phyloP scores from a whole-genome alignment of 139 green algal species.

The Chlorella sp. region DNA sequence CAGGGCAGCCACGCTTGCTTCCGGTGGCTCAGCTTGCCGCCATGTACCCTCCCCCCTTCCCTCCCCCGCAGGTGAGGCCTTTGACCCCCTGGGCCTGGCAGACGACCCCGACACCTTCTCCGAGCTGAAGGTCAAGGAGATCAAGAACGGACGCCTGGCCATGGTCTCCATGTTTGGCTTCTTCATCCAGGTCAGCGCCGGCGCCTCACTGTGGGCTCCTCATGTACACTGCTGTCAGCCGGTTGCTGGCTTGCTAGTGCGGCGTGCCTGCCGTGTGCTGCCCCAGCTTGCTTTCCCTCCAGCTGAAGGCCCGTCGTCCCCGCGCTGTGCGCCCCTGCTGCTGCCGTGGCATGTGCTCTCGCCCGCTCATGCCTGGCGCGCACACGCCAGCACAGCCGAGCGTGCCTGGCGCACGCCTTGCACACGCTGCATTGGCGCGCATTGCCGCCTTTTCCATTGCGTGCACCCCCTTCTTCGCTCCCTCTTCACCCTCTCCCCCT shows the following conservation, averaged over 20 bases:
- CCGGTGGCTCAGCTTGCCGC: background rate
- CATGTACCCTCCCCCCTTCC: background rate
- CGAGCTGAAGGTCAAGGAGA: constrained; percentile 90
- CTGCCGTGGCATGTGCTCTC: background rate
- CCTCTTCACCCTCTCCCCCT: background rate
- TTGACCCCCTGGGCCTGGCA: constrained; percentile 96
- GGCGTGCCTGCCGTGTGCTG: too few relatives aligned
- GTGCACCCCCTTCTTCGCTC: background rate
- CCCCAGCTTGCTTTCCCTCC: too few relatives aligned
- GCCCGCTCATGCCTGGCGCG: background rate
- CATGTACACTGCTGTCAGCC: too few relatives aligned
- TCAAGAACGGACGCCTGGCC: constrained; percentile 92
- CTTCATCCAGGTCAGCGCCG: constrained; percentile 76
- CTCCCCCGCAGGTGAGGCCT: constrained; percentile 74
- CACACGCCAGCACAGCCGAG: too few relatives aligned
- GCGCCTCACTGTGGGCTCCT: too few relatives aligned
- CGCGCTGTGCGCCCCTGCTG: too few relatives aligned
- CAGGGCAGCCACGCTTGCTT: constrained; percentile 71
- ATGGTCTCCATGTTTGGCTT: constrained; percentile 89
- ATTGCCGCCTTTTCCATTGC: background rate
- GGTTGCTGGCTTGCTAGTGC: background rate
- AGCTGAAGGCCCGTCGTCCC: too few relatives aligned
- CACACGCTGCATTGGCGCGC: too few relatives aligned
- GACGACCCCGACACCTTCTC: constrained; percentile 91
- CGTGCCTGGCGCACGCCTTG: too few relatives aligned